Evolutionary conservation across 768 basidiomycete species (phyloP).

Genomic region (Lyophyllum decastes): DNA sequence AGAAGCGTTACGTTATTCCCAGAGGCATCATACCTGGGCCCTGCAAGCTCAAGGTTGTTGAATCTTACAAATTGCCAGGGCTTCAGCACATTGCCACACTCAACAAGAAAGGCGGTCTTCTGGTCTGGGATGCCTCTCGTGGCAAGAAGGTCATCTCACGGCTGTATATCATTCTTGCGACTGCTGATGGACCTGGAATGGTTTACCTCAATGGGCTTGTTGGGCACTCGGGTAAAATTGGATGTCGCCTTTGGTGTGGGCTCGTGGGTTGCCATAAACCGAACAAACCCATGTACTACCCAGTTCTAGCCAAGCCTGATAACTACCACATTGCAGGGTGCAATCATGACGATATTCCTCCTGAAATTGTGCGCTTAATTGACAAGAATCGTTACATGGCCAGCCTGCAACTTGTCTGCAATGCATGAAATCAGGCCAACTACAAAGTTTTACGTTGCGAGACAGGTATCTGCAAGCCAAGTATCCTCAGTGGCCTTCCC

Average conservation of each 20-base stretch:
- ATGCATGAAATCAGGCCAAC: constrained; percentile 15
- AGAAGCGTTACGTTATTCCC: constrained; percentile 30
- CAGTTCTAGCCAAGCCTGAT: constrained; percentile 17
- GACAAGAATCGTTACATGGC: constrained; percentile 9
- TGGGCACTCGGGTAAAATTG: constrained; percentile 23
- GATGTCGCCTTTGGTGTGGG: constrained; percentile 23
- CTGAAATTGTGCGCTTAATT: constrained; percentile 1
- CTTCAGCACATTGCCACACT: constrained; percentile 27
- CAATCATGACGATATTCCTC: constrained; percentile 18
- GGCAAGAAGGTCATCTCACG: constrained; percentile 8
- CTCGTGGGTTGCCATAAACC: constrained; percentile 18
- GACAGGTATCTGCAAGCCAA: constrained; percentile 39
- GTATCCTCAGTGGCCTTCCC: constrained; percentile 32
- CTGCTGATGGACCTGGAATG: constrained; percentile 26
- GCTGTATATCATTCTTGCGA: constrained; percentile 18
- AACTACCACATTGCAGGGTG: constrained; percentile 21
- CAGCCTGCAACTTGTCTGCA: constrained; percentile 11
- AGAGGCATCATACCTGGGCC: constrained; percentile 31
- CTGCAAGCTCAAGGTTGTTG: constrained; percentile 28
- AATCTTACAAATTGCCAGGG: constrained; percentile 27
- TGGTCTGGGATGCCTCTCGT: constrained; percentile 16
- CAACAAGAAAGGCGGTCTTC: constrained; percentile 14
- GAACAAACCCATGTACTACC: constrained; percentile 21
- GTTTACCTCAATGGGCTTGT: constrained; percentile 24
- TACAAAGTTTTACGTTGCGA: constrained; percentile 16